phyloP scores from a whole-genome alignment of 2,329 filamentous ascomycete genomes.

The Pyrenophora tritici-repentis region DNA sequence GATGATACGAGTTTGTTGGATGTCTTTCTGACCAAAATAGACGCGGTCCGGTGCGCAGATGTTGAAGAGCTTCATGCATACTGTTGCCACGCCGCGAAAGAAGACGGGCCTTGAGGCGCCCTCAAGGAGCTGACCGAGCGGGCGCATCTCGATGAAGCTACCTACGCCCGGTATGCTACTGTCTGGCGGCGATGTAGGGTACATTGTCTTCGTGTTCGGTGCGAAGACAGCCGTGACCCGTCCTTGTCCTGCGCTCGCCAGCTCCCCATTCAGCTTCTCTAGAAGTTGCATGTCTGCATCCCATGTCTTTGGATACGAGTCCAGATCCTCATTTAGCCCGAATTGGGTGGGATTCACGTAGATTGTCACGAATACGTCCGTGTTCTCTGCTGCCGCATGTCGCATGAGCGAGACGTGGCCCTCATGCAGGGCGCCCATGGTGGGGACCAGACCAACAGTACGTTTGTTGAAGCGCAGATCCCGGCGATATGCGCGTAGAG shows the following conservation, averaged over 20 bases:
- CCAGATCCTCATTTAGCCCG: conserved; percentile 83
- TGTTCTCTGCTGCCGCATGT: conserved; percentile 80
- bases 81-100: conserved; percentile 93
- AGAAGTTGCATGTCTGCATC: conserved; percentile 73
- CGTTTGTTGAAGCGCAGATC: conserved; percentile 69
- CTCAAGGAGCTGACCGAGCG: conserved; percentile 79
- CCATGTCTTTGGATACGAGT: conserved; percentile 90
- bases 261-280: conserved; percentile 69
- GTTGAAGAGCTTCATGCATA: conserved; percentile 93
- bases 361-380: conserved; percentile 85
- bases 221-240: conserved; percentile 84
- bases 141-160: conserved; percentile 89
- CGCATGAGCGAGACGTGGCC: conserved; percentile 88
- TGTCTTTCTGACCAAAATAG: conserved; percentile 97
- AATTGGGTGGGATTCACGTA: conserved; percentile 99
- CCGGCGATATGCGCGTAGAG: conserved; percentile 71
- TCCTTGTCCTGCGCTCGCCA: conserved; percentile 63
- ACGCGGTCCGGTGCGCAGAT: conserved; percentile 77
- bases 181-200: conserved; percentile 77
- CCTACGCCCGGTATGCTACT: conserved; percentile 76
- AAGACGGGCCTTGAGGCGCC: conserved; percentile 88
- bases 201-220: conserved; percentile 82
- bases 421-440: conserved; percentile 95
- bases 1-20: conserved; percentile 93
- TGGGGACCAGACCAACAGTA: conserved; percentile 86